These are phyloP conservation scores for Volvariella surrecta DNA, from an alignment of 1,284 basidiomycete genomes.

Conservation along the genomic window DNA sequence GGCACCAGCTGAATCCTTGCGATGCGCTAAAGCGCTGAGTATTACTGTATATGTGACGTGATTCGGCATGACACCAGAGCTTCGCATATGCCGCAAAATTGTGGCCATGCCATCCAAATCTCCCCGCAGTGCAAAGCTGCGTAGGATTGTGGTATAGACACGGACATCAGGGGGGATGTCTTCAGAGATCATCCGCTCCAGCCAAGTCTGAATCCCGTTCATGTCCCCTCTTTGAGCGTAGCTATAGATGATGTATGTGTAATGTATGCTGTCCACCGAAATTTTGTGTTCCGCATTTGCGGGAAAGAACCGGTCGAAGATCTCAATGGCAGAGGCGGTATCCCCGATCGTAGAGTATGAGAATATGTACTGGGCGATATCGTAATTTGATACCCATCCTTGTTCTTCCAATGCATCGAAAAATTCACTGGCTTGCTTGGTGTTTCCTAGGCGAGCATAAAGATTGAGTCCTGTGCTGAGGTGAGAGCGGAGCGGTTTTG, in stretches of 20 bases:
- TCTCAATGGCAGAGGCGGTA: slow-evolving; percentile 29
- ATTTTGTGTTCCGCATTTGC: slow-evolving; percentile 16
- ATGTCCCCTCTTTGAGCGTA: slow-evolving; percentile 42
- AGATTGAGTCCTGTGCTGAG: slow-evolving; percentile 42
- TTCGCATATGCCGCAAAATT: slow-evolving; percentile 60
- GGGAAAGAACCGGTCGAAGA: slow-evolving; percentile 52
- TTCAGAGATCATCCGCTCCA: slow-evolving; percentile 41
- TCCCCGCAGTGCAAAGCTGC: slow-evolving; percentile 47
- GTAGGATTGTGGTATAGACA: slow-evolving; percentile 56
- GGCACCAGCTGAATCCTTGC: slow-evolving; percentile 61
- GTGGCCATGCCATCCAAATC: slow-evolving; percentile 48
- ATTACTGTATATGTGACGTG: slow-evolving; percentile 60
- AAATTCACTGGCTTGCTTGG: slow-evolving; percentile 30
- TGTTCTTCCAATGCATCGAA: slow-evolving; percentile 29
- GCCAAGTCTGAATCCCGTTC: slow-evolving; percentile 46
- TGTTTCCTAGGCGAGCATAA: slow-evolving; percentile 42
- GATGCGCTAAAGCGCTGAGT: slow-evolving; percentile 59
- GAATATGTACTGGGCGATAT: slow-evolving; percentile 42
- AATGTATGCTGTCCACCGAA: slow-evolving; percentile 40
- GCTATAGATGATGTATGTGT: slow-evolving; percentile 48
- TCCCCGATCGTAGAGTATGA: slow-evolving; percentile 41
- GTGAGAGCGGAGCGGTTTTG: slow-evolving; percentile 18
- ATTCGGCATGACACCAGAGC: slow-evolving; percentile 39
- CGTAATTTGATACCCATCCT: slow-evolving; percentile 19
- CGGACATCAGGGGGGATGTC: slow-evolving; percentile 44